These are phyloP conservation scores for Aspergillus sp. DNA, from an alignment of 2,329 filamentous ascomycete species.

Conservation along the genomic window DNA sequence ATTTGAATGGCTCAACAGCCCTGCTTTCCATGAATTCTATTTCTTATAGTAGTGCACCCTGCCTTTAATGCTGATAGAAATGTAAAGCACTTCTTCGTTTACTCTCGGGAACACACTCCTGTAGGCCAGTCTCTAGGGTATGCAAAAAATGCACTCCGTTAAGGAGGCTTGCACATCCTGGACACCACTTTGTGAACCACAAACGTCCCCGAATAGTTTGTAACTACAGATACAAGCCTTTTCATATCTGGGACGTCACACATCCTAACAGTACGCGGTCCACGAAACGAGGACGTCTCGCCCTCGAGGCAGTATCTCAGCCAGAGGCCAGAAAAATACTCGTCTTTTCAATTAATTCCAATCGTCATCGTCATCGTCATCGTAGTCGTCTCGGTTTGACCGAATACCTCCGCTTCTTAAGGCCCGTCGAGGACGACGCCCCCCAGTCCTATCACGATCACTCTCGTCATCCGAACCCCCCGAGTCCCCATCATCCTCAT, in stretches of 20 bases:
- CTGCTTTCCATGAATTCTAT: neutral
- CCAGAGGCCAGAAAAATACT: too few species aligned
- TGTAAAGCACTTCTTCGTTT: constrained; percentile 3
- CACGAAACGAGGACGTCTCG: too few species aligned
- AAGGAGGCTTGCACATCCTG: too few species aligned
- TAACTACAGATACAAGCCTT: too few species aligned
- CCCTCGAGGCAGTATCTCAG: neutral
- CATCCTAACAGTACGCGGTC: too few species aligned
- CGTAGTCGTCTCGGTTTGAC: constrained; percentile 15
- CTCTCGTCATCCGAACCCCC: constrained; percentile 15
- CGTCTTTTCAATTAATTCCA: neutral
- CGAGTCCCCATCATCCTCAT: constrained; percentile 17
- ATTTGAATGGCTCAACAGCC: too few species aligned
- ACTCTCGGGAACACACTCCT: neutral
- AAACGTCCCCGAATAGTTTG: too few species aligned
- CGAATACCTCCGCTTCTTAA: constrained; percentile 26
- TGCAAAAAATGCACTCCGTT: too few species aligned
- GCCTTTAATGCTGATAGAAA: constrained; percentile 2
- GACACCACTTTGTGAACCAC: too few species aligned
- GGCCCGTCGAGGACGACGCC: constrained; percentile 11
- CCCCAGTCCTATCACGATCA: constrained; percentile 4
- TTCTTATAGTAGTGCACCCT: constrained; percentile 1
- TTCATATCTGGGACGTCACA: neutral
- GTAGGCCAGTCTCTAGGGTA: too few species aligned
- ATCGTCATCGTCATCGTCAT: constrained; percentile 35